phyloP scores from a whole-genome alignment of 1,284 basidiomycete species.

The Quambalaria eucalypti region DNA sequence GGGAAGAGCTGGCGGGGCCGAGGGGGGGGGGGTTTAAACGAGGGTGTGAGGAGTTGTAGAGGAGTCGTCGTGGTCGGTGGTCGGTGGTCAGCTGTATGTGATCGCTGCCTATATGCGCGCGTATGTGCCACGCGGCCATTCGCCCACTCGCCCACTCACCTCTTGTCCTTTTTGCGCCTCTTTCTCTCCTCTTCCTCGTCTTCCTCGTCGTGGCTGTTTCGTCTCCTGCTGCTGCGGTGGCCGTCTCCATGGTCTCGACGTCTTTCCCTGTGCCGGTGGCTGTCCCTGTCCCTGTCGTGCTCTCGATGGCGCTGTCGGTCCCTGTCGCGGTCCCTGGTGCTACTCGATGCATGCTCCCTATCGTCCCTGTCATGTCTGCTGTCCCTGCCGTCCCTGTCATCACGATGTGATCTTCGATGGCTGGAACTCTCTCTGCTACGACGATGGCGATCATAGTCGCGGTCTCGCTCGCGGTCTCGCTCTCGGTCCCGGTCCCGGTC shows the following conservation, averaged over 20 bases:
- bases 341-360: too few species aligned
- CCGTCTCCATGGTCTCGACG: conserved; percentile 1
- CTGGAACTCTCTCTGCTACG: too few species aligned
- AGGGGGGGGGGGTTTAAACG: neutral
- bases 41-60: neutral
- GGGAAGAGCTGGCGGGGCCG: neutral
- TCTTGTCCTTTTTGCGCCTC: conserved; percentile 3
- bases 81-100: too few species aligned
- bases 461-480: neutral
- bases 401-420: too few species aligned
- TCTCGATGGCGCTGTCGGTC: conserved; percentile 1
- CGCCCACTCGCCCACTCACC: neutral
- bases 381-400: conserved; percentile 1
- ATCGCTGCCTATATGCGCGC: too few species aligned
- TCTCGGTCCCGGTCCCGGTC: conserved; percentile 10
- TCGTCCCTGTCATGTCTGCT: neutral
- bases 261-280: neutral
- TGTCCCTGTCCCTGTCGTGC: conserved; percentile 1
- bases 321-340: too few species aligned
- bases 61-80: too few species aligned
- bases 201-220: too few species aligned
- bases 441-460: too few species aligned
- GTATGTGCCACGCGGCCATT: neutral
- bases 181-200: conserved; percentile 4
- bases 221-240: neutral